Evolutionary conservation across 306 rosid genomes (phyloP), one percentile per base, ranked within the genome.

Genomic region (Cicer pinnatifidum): DNA sequence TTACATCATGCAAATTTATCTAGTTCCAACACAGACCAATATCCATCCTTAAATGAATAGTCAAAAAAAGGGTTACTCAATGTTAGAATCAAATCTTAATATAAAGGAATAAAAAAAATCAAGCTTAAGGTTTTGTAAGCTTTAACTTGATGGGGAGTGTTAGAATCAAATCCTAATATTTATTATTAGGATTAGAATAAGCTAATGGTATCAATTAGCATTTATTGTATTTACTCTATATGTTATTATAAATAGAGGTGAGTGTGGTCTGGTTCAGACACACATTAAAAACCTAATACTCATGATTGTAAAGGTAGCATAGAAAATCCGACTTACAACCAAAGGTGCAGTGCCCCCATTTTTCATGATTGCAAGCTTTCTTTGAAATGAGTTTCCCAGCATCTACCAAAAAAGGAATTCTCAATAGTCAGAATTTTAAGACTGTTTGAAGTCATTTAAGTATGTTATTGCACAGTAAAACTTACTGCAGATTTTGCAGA

Each of bases 301-400:
- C 65, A 12, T 20, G 79, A 48, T 64, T 77, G 63, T 43, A 43
- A 71, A 61, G 76, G 76, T 19, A 80, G 76, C 40, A 76, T 66
- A 80, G 71, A 69, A 65, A 76, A 75, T 46, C 74, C 69, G 76
- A 11, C 92, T 90, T 90, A 95, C 99, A 72, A 90, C 82, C 78
- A 83, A 58, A 57, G 80, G 68, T 41, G 89, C 81, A 40, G 91
- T 69, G 3, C 88, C 91, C 59, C 99, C 99, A 57, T 81, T 84
- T 87, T 85, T 95, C 60, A 95, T 68, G 19, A 90, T 81, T 43
- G 89, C 69, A 81, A 95, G 97, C 82, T 88, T 95, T 85, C 97
- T 90, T 78, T 95, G 97, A 79, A 87, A 95, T 23, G 99, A 95
- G 82, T 95, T 91, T 68, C 99, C 99, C 11, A 90, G 88, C 97